Evolutionary conservation across 495 filamentous ascomycete genomes (phyloP).

Genomic region (Bombardia bombarda): DNA sequence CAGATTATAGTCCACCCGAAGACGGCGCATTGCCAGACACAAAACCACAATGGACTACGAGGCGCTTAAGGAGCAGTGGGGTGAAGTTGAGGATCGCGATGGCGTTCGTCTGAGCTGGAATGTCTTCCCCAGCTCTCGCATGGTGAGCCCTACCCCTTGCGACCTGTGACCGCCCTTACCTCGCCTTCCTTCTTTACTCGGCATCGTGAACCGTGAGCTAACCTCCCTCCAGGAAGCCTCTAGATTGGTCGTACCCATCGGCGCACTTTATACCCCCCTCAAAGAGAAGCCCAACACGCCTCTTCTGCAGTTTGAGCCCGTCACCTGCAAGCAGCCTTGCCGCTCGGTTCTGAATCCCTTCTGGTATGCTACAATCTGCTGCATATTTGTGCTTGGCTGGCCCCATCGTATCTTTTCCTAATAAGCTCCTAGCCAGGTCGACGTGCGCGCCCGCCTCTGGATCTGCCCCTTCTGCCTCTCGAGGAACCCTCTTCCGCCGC

Average conservation of each 20-base stretch:
- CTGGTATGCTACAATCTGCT: slow-evolving; percentile 54
- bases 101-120: slow-evolving; percentile 98
- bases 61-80: slow-evolving; percentile 90
- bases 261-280: slow-evolving; percentile 90
- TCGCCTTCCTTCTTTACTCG: neutral
- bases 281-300: slow-evolving; percentile 91
- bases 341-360: slow-evolving; percentile 95
- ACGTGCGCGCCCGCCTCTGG: slow-evolving; percentile 91
- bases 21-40: neutral
- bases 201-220: neutral
- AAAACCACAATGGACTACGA: slow-evolving; percentile 44
- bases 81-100: slow-evolving; percentile 93
- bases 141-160: slow-evolving; percentile 49
- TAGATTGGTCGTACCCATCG: slow-evolving; percentile 92
- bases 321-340: slow-evolving; percentile 94
- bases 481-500: slow-evolving; percentile 87
- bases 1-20: neutral
- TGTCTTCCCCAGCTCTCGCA: slow-evolving; percentile 95
- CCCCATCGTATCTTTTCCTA: slow-evolving; percentile 1
- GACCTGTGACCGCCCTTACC: neutral
- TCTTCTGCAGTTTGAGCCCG: slow-evolving; percentile 90
- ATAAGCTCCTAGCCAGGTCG: slow-evolving; percentile 66
- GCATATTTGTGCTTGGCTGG: neutral
- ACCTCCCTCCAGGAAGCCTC: slow-evolving; percentile 71
- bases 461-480: slow-evolving; percentile 98